Percentiles rank a stretch among this genome's conserved stretches.
phyloP scores from a whole-genome alignment of 2,329 filamentous ascomycete genomes.

The Colletotrichum sp. region DNA sequence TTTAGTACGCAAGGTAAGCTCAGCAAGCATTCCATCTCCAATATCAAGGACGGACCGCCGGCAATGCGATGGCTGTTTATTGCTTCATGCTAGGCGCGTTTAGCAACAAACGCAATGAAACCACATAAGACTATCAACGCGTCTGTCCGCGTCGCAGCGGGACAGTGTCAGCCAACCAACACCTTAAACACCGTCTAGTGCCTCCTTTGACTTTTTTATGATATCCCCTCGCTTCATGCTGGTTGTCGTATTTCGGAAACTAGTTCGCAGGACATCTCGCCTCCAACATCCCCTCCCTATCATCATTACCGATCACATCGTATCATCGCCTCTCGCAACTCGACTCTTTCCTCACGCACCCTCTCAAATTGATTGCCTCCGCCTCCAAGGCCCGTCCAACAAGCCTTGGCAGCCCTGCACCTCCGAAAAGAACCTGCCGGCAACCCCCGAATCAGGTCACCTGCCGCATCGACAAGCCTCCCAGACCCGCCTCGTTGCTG shows the following conservation, averaged over 20 bases:
- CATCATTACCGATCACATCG: constrained; percentile 1
- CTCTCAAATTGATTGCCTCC: not conserved
- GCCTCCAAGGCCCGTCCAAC: not conserved
- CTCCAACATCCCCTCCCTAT: not conserved
- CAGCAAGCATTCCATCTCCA: not conserved
- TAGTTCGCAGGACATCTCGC: not conserved
- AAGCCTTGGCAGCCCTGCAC: not conserved
- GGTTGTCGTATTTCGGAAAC: not conserved
- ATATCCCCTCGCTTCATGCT: not conserved
- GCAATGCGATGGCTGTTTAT: not conserved
- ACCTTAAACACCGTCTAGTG: not conserved
- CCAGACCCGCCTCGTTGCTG: not conserved
- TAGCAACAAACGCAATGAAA: not conserved
- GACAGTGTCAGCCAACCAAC: not conserved
- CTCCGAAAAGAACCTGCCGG: constrained; percentile 7
- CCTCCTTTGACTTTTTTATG: not conserved
- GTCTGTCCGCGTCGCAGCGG: not conserved
- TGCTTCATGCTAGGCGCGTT: constrained; percentile 9
- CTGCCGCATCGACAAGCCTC: constrained; percentile 5
- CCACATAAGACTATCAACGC: not conserved
- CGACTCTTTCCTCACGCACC: not conserved
- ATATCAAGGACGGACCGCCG: not conserved
- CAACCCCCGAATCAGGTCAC: constrained; percentile 12
- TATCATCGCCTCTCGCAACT: not conserved
- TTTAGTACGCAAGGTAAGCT: not conserved